phyloP scores from a whole-genome alignment of 2,329 filamentous ascomycete genomes.

The Periglandula ipomoeae region DNA sequence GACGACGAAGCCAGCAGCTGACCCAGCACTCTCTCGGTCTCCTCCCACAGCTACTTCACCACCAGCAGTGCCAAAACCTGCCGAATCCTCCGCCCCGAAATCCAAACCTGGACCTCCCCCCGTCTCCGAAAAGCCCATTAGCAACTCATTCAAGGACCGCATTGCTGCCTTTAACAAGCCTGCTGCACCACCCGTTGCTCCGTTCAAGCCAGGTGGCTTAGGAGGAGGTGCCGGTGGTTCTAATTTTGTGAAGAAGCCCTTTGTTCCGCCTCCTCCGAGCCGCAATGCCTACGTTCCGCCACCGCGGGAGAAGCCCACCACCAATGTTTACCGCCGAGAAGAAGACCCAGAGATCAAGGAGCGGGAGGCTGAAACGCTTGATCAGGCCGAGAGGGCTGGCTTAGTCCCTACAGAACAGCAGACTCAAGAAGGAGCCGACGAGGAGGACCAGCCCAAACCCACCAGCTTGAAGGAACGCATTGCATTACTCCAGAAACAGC shows the following conservation, averaged over 20 bases:
- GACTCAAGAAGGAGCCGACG: conserved; percentile 44
- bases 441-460: conserved; percentile 83
- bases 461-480: conserved; percentile 93
- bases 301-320: conserved; percentile 56
- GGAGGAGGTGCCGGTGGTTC: conserved; percentile 42
- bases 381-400: conserved; percentile 61
- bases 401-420: conserved; percentile 34
- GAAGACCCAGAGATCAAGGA: conserved; percentile 70
- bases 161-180: conserved; percentile 96
- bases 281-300: conserved; percentile 84
- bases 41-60: conserved; percentile 9
- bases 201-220: conserved; percentile 70
- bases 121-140: conserved; percentile 60
- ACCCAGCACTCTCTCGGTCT: conserved; percentile 12
- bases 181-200: conserved; percentile 75
- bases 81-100: conserved; percentile 23
- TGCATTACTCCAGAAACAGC: conserved; percentile 86
- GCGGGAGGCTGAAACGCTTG: conserved; percentile 54
- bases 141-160: conserved; percentile 81
- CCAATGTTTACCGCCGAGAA: conserved; percentile 75
- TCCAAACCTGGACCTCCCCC: conserved; percentile 51
- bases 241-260: conserved; percentile 90
- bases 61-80: conserved; percentile 26
- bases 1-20: conserved; percentile 22
- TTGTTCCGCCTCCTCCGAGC: conserved; percentile 89